phyloP scores from a whole-genome alignment of 257 asterid genomes.

The Voacanga thouarsii region DNA sequence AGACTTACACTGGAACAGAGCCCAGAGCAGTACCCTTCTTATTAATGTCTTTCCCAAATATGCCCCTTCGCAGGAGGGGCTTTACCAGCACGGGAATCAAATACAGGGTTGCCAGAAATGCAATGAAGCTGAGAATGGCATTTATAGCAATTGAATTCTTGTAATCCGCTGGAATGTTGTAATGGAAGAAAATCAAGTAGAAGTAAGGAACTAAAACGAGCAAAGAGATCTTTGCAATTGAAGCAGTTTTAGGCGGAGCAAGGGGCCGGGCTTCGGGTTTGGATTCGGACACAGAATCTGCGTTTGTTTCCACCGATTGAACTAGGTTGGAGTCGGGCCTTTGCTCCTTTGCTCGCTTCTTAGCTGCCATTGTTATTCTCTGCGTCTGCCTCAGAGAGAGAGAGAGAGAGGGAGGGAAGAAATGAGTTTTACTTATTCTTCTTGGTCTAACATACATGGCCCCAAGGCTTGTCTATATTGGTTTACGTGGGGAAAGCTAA shows the following conservation, averaged over 20 bases:
- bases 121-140: conserved; percentile 54
- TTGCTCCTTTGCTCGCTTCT: conserved; percentile 44
- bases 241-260: conserved; percentile 52
- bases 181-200: conserved; percentile 54
- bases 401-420: background rate
- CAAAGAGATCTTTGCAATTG: conserved; percentile 44
- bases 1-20: conserved; percentile 79
- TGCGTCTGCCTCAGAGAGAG: background rate
- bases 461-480: no score
- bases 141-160: conserved; percentile 59
- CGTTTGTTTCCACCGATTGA: background rate
- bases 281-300: conserved; percentile 10
- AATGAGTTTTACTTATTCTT: no score
- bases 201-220: conserved; percentile 60
- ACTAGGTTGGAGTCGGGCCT: conserved; percentile 15
- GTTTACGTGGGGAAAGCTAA: conserved; percentile 12
- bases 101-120: conserved; percentile 50
- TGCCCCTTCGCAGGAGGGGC: conserved; percentile 67
- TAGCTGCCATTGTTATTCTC: conserved; percentile 49
- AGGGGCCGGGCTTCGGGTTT: conserved; percentile 43
- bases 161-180: conserved; percentile 54
- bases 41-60: conserved; percentile 83
- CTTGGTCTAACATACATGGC: no score
- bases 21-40: conserved; percentile 95
- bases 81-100: conserved; percentile 86